A percentile compares a stretch with the other conserved stretches of the same genome.
Conservation (phyloP, 805 yeast genomes). For the Wickerhamiella sergipiensis region DNA sequence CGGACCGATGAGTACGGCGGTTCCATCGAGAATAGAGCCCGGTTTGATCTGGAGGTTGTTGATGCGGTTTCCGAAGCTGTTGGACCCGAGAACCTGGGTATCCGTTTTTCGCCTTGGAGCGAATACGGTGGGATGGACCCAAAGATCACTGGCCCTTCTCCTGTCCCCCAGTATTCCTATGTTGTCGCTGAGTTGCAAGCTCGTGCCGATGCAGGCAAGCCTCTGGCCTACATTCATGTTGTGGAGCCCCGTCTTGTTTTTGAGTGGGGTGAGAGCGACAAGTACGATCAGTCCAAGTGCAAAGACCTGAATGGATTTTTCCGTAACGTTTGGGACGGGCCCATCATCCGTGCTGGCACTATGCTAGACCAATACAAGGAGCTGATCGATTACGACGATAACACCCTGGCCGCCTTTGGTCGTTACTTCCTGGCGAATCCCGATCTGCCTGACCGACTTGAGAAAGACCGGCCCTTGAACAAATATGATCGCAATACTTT, state of each 20-base stretch:
- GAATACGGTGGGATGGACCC: conserved; percentile 20
- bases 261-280: background rate
- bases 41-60: conserved; percentile 36
- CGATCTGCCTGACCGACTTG: conserved; percentile 36
- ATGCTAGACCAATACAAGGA: background rate
- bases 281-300: background rate
- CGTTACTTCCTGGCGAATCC: conserved; percentile 43
- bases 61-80: conserved; percentile 27
- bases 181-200: conserved; percentile 30
- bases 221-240: conserved; percentile 31
- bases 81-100: conserved; percentile 26
- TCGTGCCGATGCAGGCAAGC: conserved; percentile 27
- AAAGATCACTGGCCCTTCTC: conserved; percentile 11
- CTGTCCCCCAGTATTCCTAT: conserved; percentile 31
- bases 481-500: conserved; percentile 38
- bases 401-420: conserved; percentile 29
- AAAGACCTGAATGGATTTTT: conserved; percentile 10
- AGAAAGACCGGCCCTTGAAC: conserved; percentile 29
- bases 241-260: conserved; percentile 33
- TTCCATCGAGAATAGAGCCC: conserved; percentile 40
- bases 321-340: conserved; percentile 16
- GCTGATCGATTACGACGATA: conserved; percentile 19
- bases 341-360: conserved; percentile 14
- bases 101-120: conserved; percentile 30
- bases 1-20: conserved; percentile 58